These are phyloP conservation scores for Thelephora ganbajun DNA, from an alignment of 768 basidiomycete species.

Conservation along the genomic window DNA sequence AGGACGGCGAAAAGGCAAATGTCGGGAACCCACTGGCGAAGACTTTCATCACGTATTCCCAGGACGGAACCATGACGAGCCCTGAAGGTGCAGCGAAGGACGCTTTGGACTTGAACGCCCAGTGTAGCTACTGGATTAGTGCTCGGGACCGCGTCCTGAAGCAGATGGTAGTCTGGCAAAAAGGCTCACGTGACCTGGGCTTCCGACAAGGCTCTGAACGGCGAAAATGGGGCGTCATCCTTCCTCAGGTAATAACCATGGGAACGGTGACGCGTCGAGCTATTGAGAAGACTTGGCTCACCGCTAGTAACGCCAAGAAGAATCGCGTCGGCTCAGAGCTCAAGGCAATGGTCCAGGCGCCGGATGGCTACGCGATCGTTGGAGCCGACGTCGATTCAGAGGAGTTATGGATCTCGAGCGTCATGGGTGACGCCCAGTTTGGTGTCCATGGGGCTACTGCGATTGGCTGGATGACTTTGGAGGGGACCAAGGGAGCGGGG, in stretches of 20 bases:
- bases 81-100: conserved; percentile 69
- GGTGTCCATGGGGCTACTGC: conserved; percentile 93
- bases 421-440: conserved; percentile 98
- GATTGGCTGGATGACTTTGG: conserved; percentile 98
- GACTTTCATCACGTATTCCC: conserved; percentile 76
- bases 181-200: conserved; percentile 36
- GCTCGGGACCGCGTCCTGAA: conserved; percentile 82
- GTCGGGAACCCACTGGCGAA: conserved; percentile 90
- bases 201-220: conserved; percentile 18
- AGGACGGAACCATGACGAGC: conserved; percentile 77
- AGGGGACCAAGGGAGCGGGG: conserved; percentile 88
- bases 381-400: conserved; percentile 99
- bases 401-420: conserved; percentile 97
- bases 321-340: conserved; percentile 97
- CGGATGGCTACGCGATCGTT: conserved; percentile 85
- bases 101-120: conserved; percentile 82
- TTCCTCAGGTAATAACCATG: conserved; percentile 97
- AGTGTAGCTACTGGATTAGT: conserved; percentile 97
- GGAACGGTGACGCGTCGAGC: conserved; percentile 96
- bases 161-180: conserved; percentile 87
- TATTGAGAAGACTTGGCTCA: conserved; percentile 97
- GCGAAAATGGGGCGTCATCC: conserved; percentile 76
- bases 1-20: conserved; percentile 87
- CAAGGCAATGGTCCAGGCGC: conserved; percentile 95
- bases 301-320: conserved; percentile 94